Evolutionary conservation across 495 filamentous ascomycete species (phyloP), one percentile per base, ranked within the genome.

Genomic region (Articulospora tetracladia): DNA sequence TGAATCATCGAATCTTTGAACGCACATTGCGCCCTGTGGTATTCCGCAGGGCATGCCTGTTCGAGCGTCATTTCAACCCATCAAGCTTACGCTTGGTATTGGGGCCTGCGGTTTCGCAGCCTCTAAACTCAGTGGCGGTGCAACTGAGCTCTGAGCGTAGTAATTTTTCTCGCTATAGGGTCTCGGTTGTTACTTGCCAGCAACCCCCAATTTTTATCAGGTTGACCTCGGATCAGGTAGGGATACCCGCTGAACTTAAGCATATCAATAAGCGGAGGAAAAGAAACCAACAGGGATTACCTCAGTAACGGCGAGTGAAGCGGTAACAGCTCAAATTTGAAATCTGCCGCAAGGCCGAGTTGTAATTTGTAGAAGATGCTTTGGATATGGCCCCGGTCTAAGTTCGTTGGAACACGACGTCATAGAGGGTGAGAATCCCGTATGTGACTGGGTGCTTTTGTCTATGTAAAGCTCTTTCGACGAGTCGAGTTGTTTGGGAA

Each of bases 1-100:
- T 84, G 79, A 86, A 83, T 86, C 78, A 86, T 86, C 80, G 80
- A 85, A 84, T 86, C 81, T 85, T 85, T 82, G 78, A 84, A 85
- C 80, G 79, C 79, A 85, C 79, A 85, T 85, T 86, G 80, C 81
- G 79, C 82, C 81, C 77, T 63, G 68, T 73, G 79, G 80, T 76
- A 84, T 81, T 84, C 81, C 78, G 75, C 65, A 10, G 79, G 79
- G 83, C 78, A 86, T 82, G 79, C 79, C 82, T 84, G 80, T 84
- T 77, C 76, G 79, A 85, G 82, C 82, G 80, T 84, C 78, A 80
- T 79, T 79, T 66, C 70, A 73, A 73, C 77, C 53, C 34, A 71
- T 72, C 79, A 72, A 77, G 76, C 75, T 71, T 25, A 64, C 46
- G 74, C 72, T 75, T 78, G 74, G 76, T 74, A 66, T 77, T 81